Evolutionary conservation across 352 stramenopile genomes (phyloP), one percentile per base, ranked within the genome.

Genomic region (Phytophthora colocasiae): DNA sequence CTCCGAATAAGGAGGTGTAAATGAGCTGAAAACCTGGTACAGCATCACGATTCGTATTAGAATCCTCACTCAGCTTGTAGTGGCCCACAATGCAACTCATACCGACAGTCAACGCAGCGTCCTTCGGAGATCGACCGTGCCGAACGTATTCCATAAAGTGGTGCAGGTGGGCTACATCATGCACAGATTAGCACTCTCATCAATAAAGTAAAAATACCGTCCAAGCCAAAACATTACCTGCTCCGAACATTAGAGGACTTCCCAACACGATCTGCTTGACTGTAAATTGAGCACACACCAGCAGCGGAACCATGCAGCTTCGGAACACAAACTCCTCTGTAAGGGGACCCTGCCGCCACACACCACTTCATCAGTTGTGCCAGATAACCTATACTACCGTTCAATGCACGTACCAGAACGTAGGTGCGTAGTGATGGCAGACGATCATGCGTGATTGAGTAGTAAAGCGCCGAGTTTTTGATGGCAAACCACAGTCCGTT

Each of bases 261-360:
- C 88, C 79, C 17, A 96, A 66, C 22, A 96, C 72, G 64, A 97
- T 96, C 59, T 92, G 88, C 64, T 88, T 90, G 34, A 80, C 80
- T 15, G 85, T 89, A 45, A 90, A 90, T 34, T 93, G 54, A 0
- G 87, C 79, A 45, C 86, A 92, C 17, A 98, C 67, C 22, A 99
- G 78, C 19, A 97, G 78, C 22, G 93, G 89, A 14, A 98, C 75
- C 81, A 98, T 96, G 68, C 91, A 98, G 70, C 89, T 96, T 46
- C 96, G 91, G 67, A 98, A 99, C n/a, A 98, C 87, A 71, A 98
- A 90, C 77, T 99, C 96, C 76, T 99, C 96, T 0, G 92, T 96
- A 43, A 98, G 68, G 4, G 96, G 96, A 5, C 92, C 96, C 88
- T 90, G 89, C 49, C 57, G 63, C 2, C 41, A 19, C 17, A 3